Conservation (phyloP, 768 basidiomycete genomes). For the Rhodosporidiobolus sp. region DNA sequence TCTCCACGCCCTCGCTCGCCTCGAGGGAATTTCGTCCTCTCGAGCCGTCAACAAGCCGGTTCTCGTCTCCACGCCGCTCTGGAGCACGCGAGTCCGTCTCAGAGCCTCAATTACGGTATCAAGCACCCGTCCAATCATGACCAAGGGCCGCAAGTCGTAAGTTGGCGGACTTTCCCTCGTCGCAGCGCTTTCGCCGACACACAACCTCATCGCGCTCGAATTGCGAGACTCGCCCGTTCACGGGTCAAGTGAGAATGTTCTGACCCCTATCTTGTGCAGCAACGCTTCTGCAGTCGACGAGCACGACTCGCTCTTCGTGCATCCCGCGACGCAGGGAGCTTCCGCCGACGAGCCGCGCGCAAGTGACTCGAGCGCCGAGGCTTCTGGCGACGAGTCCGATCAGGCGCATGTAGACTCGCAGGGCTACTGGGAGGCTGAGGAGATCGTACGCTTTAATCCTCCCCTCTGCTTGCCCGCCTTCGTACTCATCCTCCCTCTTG, state of each 20-base stretch:
- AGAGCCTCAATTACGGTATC: accelerated
- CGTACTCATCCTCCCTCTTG: not conserved
- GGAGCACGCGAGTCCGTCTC: not conserved
- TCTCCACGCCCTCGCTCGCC: not conserved
- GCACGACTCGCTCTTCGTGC: constrained; percentile 21
- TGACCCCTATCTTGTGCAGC: not conserved
- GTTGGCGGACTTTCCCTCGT: not conserved
- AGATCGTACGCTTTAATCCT: constrained; percentile 11
- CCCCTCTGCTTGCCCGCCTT: not conserved
- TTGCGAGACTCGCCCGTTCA: not conserved
- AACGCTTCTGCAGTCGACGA: not conserved
- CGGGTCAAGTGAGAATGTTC: not conserved
- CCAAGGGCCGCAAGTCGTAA: not conserved
- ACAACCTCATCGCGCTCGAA: not conserved
- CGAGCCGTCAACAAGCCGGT: too few relatives aligned
- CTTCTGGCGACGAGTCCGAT: not conserved
- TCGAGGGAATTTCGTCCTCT: too few relatives aligned
- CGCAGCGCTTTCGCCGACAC: not conserved
- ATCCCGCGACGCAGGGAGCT: constrained; percentile 9
- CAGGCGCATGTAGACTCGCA: constrained; percentile 11
- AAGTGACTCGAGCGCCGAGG: not conserved
- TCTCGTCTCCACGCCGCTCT: not conserved
- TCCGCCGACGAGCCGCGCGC: not conserved
- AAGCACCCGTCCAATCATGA: not conserved
- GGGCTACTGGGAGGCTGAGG: constrained; percentile 27